A percentile compares a stretch with the other conserved stretches of the same genome.
These are phyloP conservation scores for Euphrasia arctica DNA, from an alignment of 305 asterid genomes.

Conservation along the genomic window DNA sequence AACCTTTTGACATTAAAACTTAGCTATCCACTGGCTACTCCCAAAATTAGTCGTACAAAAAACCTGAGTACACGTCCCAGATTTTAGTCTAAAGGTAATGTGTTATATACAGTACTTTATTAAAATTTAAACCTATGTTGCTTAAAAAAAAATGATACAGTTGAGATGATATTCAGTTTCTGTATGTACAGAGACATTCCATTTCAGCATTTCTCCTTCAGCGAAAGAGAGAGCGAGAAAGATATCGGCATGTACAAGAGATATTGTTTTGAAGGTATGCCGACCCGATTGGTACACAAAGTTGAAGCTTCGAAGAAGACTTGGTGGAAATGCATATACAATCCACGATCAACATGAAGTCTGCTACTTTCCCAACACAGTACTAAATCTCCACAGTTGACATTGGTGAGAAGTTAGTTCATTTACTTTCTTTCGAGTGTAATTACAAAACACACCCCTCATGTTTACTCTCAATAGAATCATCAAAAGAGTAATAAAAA, in stretches of 20 bases:
- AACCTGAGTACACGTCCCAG: slow-evolving; percentile 11
- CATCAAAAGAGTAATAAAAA: neutral
- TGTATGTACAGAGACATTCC: slow-evolving; percentile 1
- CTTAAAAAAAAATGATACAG: slow-evolving; percentile 13
- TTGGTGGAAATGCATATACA: slow-evolving; percentile 8
- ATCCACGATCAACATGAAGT: neutral
- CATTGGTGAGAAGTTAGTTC: slow-evolving; percentile 2
- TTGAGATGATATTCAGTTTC: slow-evolving; percentile 11
- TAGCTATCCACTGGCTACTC: slow-evolving; percentile 22
- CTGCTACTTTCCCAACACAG: neutral
- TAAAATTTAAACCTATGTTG: neutral
- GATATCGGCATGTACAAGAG: neutral
- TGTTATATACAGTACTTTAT: slow-evolving; percentile 3
- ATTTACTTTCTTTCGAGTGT: neutral
- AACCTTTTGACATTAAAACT: slow-evolving; percentile 57
- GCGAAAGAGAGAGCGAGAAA: neutral
- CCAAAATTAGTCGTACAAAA: slow-evolving; percentile 18
- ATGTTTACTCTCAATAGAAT: neutral
- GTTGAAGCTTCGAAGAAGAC: slow-evolving; percentile 9
- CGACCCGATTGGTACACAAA: slow-evolving; percentile 5
- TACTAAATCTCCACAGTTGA: neutral
- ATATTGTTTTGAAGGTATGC: slow-evolving; percentile 2
- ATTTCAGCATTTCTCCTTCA: slow-evolving; percentile 3
- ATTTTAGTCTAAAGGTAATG: slow-evolving; percentile 31
- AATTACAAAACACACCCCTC: neutral